A percentile compares a stretch with the other conserved stretches of the same genome.
Evolutionary conservation across 2,329 filamentous ascomycete species (phyloP).

Genomic region (Fusarium praegraminearum): DNA sequence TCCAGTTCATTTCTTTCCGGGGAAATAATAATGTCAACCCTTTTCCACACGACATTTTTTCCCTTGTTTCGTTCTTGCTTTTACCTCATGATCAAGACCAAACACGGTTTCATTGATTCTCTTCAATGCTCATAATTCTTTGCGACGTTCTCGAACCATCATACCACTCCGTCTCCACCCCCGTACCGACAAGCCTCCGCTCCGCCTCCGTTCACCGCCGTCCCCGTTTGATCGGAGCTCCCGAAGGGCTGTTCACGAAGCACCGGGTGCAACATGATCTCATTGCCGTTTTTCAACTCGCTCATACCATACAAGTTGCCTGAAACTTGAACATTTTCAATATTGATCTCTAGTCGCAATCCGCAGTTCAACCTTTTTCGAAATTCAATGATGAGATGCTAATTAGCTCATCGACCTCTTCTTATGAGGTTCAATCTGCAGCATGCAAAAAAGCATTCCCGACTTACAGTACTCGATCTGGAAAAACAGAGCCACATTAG

Average conservation of each 20-base stretch:
- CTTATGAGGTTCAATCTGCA: background rate
- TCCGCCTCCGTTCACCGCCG: slow-evolving; percentile 46
- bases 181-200: slow-evolving; percentile 44
- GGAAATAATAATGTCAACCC: slow-evolving; percentile 21
- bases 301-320: background rate
- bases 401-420: background rate
- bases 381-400: background rate
- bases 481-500: background rate
- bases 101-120: background rate
- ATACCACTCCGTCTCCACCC: slow-evolving; percentile 32
- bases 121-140: background rate
- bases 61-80: background rate
- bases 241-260: slow-evolving; percentile 22
- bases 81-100: background rate
- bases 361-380: background rate
- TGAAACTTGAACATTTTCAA: too few relatives aligned
- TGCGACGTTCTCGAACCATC: slow-evolving; percentile 13
- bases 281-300: background rate
- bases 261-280: slow-evolving; percentile 24
- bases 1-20: slow-evolving; percentile 41
- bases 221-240: slow-evolving; percentile 39
- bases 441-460: background rate
- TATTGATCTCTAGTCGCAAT: background rate
- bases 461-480: slow-evolving; percentile 6
- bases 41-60: slow-evolving; percentile 5